Base-by-base conservation (phyloP, 331 rosid genomes). In the Rosa hybrid region DNA sequence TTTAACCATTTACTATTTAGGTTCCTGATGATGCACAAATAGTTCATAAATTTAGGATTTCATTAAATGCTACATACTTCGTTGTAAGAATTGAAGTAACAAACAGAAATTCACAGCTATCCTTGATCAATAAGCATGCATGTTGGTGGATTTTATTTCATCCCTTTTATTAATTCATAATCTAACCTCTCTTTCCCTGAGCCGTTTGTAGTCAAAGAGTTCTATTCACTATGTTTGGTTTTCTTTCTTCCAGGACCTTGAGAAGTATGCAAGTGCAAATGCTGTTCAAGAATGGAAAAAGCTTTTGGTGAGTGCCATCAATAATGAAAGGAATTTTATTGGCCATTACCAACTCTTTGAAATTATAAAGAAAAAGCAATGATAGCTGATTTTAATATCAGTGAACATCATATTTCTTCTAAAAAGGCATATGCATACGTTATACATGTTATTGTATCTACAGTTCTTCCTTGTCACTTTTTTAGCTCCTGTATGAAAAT, bases 221-320 rank as follows among this genome's bases (percentile, higher is more conserved):
- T 63, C 45, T 53, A 39, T 11, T 76, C 48, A 81, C 23, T 53
- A 25, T 17, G 42, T 77, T 72, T 71, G 76, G 12, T 59, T 59
- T 77, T 68, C 70, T 44, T 68, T 59, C 17, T 81, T 81, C 79
- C 91, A 92, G 90, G 98, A 94, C 85, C 97, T 94, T 73, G 89
- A 91, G 86, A 91, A 79, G 85, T 88, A 92, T 78, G 98, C 90
- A 42, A 89, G 95, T 88, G 90, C 90, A 70, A 83, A 87, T 84
- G 95, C 98, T 51, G 97, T 87, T 75, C 87, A 6, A 81, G 98
- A 94, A 70, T 94, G 98, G 98, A 76, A 83, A 80, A 92, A 90
- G 81, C 98, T 94, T 71, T 85, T 94, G 14, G 98, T 93, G 82
- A 87, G 94, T 82, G 48, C 54, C 57, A 75, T 75, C 44, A 57